These are phyloP conservation scores for Camellia japonica DNA, from an alignment of 148 eudicot genomes.

Conservation along the genomic window DNA sequence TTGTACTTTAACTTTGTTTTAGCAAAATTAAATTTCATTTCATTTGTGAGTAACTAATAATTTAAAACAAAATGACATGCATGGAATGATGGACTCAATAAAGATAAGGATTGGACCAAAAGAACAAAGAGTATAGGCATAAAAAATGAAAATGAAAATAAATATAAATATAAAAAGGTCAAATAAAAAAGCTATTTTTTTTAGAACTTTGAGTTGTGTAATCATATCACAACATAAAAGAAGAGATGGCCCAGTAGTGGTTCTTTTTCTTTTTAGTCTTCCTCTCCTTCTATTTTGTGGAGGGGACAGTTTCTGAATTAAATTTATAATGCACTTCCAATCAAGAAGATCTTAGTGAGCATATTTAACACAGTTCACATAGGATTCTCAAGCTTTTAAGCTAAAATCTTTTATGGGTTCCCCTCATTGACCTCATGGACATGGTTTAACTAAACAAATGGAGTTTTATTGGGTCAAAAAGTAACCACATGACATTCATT, in stretches of 20 bases:
- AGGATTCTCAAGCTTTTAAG: conserved; percentile 50
- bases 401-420: conserved; percentile 19
- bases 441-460: conserved; percentile 5
- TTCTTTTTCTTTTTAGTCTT: conserved; percentile 8
- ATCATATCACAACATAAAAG: background rate
- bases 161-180: conserved; percentile 10
- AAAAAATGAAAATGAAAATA: background rate
- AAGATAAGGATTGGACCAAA: conserved; percentile 5
- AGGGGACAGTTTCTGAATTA: conserved; percentile 16
- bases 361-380: conserved; percentile 33
- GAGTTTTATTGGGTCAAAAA: conserved; percentile 51
- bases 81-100: background rate
- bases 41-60: background rate
- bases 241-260: background rate
- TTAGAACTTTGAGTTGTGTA: conserved; percentile 4
- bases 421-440: conserved; percentile 45
- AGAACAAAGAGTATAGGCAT: conserved; percentile 8
- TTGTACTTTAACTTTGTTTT: background rate
- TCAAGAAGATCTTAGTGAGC: conserved; percentile 12
- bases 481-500: conserved; percentile 35
- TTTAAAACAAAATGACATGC: conserved; percentile 1
- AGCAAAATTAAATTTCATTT: background rate
- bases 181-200: conserved; percentile 2
- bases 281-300: conserved; percentile 7
- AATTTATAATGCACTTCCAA: conserved; percentile 8